A percentile compares a stretch with the other conserved stretches of the same genome.
Evolutionary conservation across 768 basidiomycete species (phyloP).

Genomic region (Daedalea quercina): DNA sequence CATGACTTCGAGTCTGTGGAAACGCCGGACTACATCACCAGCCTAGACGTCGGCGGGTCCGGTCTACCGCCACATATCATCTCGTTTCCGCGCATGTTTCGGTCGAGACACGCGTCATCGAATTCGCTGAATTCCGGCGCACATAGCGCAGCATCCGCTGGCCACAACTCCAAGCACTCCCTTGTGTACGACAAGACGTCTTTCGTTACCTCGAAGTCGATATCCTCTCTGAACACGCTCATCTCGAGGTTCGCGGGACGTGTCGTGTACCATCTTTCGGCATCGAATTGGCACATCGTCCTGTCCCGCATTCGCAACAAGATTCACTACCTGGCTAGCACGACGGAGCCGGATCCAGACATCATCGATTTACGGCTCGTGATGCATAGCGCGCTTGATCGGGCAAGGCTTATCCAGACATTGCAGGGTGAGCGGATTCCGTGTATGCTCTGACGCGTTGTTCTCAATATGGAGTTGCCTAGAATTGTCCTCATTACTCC

Average conservation of each 20-base stretch:
- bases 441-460: not conserved
- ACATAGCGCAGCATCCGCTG: not conserved
- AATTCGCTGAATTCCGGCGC: conserved; percentile 13
- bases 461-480: not conserved
- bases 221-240: conserved; percentile 43
- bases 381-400: conserved; percentile 70
- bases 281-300: conserved; percentile 81
- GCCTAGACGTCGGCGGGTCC: not conserved
- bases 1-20: conserved; percentile 67
- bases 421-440: conserved; percentile 45
- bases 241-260: conserved; percentile 70
- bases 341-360: conserved; percentile 52
- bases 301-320: conserved; percentile 62
- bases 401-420: conserved; percentile 58
- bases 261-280: conserved; percentile 81
- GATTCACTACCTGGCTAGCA: conserved; percentile 56
- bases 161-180: conserved; percentile 11
- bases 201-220: conserved; percentile 19
- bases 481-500: conserved; percentile 78
- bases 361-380: conserved; percentile 72
- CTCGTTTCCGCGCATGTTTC: conserved; percentile 6
- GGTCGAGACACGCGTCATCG: conserved; percentile 13
- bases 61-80: conserved; percentile 13
- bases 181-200: conserved; percentile 23
- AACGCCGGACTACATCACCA: not conserved